Evolutionary conservation across 176 grass and related monocot species (phyloP).

Genomic region (Rhipidocladum racemiflorum): DNA sequence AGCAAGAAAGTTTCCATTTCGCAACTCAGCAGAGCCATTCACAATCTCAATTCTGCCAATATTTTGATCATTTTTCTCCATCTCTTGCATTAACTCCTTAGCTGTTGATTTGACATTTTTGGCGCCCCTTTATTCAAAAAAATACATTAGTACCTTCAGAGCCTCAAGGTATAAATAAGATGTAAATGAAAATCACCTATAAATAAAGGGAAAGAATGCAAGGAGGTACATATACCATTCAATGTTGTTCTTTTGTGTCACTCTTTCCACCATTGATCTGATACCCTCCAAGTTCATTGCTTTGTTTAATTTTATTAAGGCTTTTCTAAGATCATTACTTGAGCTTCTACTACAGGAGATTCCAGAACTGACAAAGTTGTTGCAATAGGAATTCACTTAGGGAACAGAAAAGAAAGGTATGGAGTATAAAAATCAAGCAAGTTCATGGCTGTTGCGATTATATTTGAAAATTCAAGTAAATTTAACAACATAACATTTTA

Average conservation of each 20-base stretch:
- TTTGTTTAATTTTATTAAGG: slow-evolving; percentile 56
- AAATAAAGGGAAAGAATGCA: not conserved
- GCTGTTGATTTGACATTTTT: no score
- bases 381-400: not conserved
- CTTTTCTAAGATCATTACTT: slow-evolving; percentile 51
- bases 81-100: no score
- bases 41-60: no score
- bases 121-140: no score
- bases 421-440: not conserved
- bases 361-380: slow-evolving; percentile 50
- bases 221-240: slow-evolving; percentile 50
- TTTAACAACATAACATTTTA: not conserved
- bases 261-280: slow-evolving; percentile 54
- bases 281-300: slow-evolving; percentile 61
- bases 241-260: slow-evolving; percentile 45
- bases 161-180: slow-evolving; percentile 3
- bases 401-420: not conserved
- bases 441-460: no score
- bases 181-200: not conserved
- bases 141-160: no score
- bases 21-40: no score
- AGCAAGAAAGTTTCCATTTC: no score
- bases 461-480: not conserved
- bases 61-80: no score
- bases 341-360: slow-evolving; percentile 29